Evolutionary conservation across 2,329 filamentous ascomycete genomes (phyloP).

Genomic region (Alternaria hordeiaustralica): DNA sequence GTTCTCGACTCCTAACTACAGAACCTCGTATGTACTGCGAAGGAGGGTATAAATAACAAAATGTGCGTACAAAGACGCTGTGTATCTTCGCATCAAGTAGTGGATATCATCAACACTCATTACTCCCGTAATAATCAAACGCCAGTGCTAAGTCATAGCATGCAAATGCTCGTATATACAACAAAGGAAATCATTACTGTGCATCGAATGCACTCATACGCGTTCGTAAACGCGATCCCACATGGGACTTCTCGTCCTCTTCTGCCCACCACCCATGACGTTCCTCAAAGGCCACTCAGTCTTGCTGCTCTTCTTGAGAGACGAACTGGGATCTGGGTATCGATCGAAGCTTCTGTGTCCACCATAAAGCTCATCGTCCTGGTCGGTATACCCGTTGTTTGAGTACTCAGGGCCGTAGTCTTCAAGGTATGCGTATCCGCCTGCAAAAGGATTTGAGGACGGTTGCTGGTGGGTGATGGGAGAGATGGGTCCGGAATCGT

Average conservation of each 20-base stretch:
- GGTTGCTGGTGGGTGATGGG: conserved; percentile 17
- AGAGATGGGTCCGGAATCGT: conserved; percentile 22
- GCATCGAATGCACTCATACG: conserved; percentile 15
- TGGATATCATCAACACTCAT: conserved; percentile 8
- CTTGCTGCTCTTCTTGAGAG: conserved; percentile 21
- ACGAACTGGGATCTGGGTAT: conserved; percentile 28
- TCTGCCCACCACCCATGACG: conserved; percentile 17
- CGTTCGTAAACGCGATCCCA: conserved; percentile 44
- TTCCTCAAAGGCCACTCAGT: conserved; percentile 44
- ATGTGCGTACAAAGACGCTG: background rate
- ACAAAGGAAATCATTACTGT: conserved; percentile 21
- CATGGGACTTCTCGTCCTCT: conserved; percentile 35
- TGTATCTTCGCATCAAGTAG: conserved; percentile 5
- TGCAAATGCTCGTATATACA: conserved; percentile 14
- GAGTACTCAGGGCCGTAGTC: conserved; percentile 43
- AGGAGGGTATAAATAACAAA: conserved; percentile 3
- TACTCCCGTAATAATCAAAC: background rate
- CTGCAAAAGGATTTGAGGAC: conserved; percentile 32
- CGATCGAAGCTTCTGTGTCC: conserved; percentile 35
- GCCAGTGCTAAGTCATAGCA: background rate
- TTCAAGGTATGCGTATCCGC: conserved; percentile 37
- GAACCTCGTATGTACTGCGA: background rate
- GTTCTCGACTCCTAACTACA: background rate
- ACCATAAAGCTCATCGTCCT: conserved; percentile 39
- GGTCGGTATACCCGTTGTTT: conserved; percentile 15